phyloP scores from a whole-genome alignment of 73 alveolate species.

The Paramecium caudatum region DNA sequence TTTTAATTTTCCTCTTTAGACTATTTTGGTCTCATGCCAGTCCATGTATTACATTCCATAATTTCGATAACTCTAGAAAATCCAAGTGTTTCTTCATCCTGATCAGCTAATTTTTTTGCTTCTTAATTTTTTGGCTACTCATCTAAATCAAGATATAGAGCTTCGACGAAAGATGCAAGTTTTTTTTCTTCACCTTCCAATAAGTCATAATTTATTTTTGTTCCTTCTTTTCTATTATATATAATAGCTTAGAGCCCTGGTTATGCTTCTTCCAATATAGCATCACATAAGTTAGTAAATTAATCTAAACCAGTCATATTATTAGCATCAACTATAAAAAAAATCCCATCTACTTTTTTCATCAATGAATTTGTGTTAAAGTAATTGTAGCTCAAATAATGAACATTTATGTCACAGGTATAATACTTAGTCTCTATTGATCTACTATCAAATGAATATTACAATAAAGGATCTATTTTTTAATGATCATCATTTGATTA shows the following conservation, averaged over 20 bases:
- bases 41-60: conserved; percentile 51
- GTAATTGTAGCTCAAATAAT: background rate
- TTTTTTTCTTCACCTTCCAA: conserved; percentile 7
- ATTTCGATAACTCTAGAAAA: conserved; percentile 36
- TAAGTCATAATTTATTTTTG: background rate
- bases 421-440: background rate
- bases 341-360: conserved; percentile 10
- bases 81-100: conserved; percentile 32
- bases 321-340: conserved; percentile 48
- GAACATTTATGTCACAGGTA: background rate
- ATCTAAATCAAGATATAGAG: conserved; percentile 20
- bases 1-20: background rate
- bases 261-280: background rate
- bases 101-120: background rate
- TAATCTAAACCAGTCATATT: conserved; percentile 3
- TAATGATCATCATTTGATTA: background rate
- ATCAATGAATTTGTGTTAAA: background rate
- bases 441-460: background rate
- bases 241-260: conserved; percentile 38
- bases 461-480: background rate
- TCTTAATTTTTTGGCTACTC: background rate
- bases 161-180: conserved; percentile 29
- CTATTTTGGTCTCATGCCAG: conserved; percentile 34
- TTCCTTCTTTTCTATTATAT: conserved; percentile 49
- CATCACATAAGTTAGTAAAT: conserved; percentile 33